Evolutionary conservation across 495 filamentous ascomycete species (phyloP), one percentile per base, ranked within the genome.

Genomic region (Xylaria telfairii): DNA sequence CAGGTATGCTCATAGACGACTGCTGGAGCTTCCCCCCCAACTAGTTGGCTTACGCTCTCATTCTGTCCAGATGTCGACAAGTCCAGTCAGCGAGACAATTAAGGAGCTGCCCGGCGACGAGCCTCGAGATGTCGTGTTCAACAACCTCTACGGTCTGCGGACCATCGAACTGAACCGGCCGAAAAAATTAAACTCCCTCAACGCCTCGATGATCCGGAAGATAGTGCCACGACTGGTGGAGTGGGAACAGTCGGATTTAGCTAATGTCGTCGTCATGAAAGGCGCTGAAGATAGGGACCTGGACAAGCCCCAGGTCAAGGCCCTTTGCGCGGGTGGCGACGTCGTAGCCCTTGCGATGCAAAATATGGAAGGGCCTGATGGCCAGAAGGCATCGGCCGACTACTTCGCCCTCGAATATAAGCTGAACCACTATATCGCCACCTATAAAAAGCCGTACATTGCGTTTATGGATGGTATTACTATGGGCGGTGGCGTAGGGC

Each of bases 401-500:
- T 99, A 94, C 83, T 99, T 99, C 76, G 91, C 81, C 10, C 88
- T 93, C 56, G 96, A 99, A 89, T 99, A 98, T 85, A 88, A 90
- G 77, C 90, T 99, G 64, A 92, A 98, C 82, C 96, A 99, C 82
- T 81, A 93, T 63, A 95, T 99, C 75, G 94, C 96, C n/a, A 97
- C 94, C 60, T 97, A 95, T 84, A 74, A 82, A 32, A 98, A 97
- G 83, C 96, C 96, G 3, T 96, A 95, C 78, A 89, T 99, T 60
- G 94, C 96, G 46, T 92, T 98, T 79, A 95, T 99, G 91, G 96
- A 99, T 77, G 96, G 96, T 67, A 91, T 97, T 77, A 99, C 96
- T 30, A 98, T 99, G 96, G 96, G 96, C 70, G 96, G 96, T 65
- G 96, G 96, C 64, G 96, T 98, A 37, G 96, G 96, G 4, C 88